Conservation (phyloP, 2,329 filamentous ascomycete genomes). For the Fusarium pseudograminearum region DNA sequence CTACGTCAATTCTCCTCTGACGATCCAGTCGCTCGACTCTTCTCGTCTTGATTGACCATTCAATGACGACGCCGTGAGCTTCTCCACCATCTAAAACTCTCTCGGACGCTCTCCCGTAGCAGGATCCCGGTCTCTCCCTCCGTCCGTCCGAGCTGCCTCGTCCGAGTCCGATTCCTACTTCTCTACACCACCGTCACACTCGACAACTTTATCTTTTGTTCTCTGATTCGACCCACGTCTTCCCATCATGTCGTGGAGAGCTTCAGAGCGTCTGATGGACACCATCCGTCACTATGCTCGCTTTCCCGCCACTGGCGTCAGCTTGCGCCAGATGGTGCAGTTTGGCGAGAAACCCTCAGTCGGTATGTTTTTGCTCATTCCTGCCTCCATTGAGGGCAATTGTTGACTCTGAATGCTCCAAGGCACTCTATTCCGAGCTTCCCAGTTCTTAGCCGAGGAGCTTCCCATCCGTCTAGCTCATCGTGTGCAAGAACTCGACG, state of each 20-base stretch:
- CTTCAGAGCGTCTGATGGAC: conserved; percentile 89
- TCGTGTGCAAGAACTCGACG: conserved; percentile 92
- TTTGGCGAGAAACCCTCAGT: conserved; percentile 95
- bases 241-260: conserved; percentile 88
- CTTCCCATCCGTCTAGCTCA: conserved; percentile 96
- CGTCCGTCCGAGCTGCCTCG: conserved; percentile 45
- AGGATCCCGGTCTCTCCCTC: conserved; percentile 43
- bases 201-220: conserved; percentile 19
- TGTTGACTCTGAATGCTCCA: conserved; percentile 28
- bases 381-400: conserved; percentile 78
- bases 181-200: conserved; percentile 17
- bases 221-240: conserved; percentile 22
- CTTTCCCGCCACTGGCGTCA: conserved; percentile 96
- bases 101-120: conserved; percentile 41
- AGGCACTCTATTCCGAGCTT: conserved; percentile 97
- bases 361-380: conserved; percentile 81
- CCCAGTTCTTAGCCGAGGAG: conserved; percentile 98
- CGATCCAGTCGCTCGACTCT: conserved; percentile 27
- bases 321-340: conserved; percentile 98
- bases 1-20: conserved; percentile 29
- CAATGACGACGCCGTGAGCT: conserved; percentile 50
- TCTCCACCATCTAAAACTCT: conserved; percentile 34
- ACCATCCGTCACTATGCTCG: conserved; percentile 97
- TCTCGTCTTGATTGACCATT: conserved; percentile 28
- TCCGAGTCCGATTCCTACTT: conserved; percentile 40